phyloP scores from a whole-genome alignment of 208 protist genomes.

The Crithidia expoeki region DNA sequence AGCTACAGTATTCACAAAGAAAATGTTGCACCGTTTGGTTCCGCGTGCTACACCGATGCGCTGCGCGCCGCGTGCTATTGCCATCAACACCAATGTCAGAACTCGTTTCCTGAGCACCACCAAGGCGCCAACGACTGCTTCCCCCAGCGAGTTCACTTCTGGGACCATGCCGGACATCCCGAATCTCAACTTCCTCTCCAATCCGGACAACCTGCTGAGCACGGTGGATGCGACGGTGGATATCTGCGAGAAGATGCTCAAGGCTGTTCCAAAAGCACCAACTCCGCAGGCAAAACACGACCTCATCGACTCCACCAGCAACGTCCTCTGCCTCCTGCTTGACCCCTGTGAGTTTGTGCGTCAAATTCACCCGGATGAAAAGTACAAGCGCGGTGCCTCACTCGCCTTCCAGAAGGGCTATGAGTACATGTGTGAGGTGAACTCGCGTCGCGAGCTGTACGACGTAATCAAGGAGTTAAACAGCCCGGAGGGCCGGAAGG shows the following conservation, averaged over 20 bases:
- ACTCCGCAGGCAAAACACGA: constrained; percentile 88
- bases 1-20: too few relatives aligned
- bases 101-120: constrained; percentile 15
- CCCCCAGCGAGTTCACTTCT: neutral
- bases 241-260: constrained; percentile 74
- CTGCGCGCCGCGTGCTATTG: neutral
- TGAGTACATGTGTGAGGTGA: constrained; percentile 92
- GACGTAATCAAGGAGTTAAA: constrained; percentile 83
- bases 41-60: neutral
- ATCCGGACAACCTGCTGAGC: constrained; percentile 54
- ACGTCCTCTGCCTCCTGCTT: constrained; percentile 90
- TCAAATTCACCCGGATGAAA: constrained; percentile 86
- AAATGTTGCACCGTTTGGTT: constrained; percentile 13
- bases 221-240: constrained; percentile 81
- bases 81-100: neutral
- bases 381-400: constrained; percentile 79
- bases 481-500: constrained; percentile 57
- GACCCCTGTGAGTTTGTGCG: constrained; percentile 94
- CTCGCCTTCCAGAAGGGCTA: constrained; percentile 87
- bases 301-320: constrained; percentile 91
- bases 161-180: constrained; percentile 60
- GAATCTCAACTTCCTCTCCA: constrained; percentile 76
- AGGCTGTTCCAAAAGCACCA: constrained; percentile 63
- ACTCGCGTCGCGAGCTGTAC: constrained; percentile 86
- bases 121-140: neutral